Evolutionary conservation across 2,329 filamentous ascomycete species (phyloP).

Genomic region (Arthrobotrys sphaeroides): DNA sequence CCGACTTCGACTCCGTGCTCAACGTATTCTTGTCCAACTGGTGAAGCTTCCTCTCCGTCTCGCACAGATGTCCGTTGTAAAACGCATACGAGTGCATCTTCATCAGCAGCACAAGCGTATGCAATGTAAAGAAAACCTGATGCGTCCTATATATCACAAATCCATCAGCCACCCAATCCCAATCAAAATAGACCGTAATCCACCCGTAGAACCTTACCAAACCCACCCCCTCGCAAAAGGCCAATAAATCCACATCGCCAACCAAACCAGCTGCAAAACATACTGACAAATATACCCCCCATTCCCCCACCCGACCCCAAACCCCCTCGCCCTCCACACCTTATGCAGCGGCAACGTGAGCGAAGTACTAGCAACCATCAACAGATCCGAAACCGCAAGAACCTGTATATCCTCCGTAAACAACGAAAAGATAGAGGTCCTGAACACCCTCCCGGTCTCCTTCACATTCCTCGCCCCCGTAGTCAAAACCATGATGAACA

Average conservation of each 20-base stretch:
- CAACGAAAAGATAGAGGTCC: constrained; percentile 85
- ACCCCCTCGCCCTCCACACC: constrained; percentile 66
- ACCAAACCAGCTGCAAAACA: constrained; percentile 80
- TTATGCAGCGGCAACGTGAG: constrained; percentile 78
- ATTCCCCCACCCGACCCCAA: constrained; percentile 74
- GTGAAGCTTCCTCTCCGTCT: constrained; percentile 81
- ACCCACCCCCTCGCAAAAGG: constrained; percentile 90
- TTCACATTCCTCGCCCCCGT: constrained; percentile 92
- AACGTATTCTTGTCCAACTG: constrained; percentile 75
- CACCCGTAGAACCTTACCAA: constrained; percentile 62
- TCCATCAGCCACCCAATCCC: neutral
- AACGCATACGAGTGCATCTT: constrained; percentile 99
- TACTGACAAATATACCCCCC: constrained; percentile 86
- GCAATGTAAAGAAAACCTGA: constrained; percentile 91
- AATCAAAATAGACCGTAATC: too few species aligned
- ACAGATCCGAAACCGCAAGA: constrained; percentile 79
- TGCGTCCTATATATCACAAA: constrained; percentile 73
- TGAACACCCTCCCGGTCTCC: constrained; percentile 87
- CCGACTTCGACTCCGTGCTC: constrained; percentile 63
- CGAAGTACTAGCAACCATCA: constrained; percentile 82
- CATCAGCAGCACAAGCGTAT: constrained; percentile 92
- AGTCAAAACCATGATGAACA: constrained; percentile 96
- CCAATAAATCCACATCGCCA: constrained; percentile 81
- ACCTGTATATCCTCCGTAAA: constrained; percentile 91
- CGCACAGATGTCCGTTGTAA: constrained; percentile 94